Percentiles rank a stretch among this genome's conserved stretches.
These are phyloP conservation scores for Boletus sp. DNA, from an alignment of 1,284 basidiomycete genomes.

Conservation along the genomic window DNA sequence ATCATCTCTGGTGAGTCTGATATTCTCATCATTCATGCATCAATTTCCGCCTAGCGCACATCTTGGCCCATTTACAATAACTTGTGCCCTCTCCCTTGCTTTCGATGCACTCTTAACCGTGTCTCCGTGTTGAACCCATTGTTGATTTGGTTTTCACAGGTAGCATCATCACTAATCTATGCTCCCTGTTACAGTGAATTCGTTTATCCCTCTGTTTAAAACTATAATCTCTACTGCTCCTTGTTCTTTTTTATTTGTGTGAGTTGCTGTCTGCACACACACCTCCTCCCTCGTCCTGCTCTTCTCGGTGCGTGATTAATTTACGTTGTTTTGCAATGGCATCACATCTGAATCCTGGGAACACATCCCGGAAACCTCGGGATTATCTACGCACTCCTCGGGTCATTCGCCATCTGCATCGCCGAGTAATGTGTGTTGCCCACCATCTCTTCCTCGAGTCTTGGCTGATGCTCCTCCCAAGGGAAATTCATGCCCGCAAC, in stretches of 20 bases:
- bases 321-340: constrained; percentile 46
- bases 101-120: constrained; percentile 32
- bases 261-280: constrained; percentile 18
- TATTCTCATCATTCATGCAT: constrained; percentile 39
- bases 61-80: constrained; percentile 36
- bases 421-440: constrained; percentile 48
- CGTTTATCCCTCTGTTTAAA: constrained; percentile 34
- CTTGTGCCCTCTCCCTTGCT: constrained; percentile 10
- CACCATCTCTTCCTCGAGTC: constrained; percentile 3
- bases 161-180: constrained; percentile 26
- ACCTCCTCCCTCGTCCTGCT: constrained; percentile 19
- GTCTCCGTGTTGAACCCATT: constrained; percentile 31
- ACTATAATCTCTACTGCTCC: constrained; percentile 33
- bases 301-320: constrained; percentile 33
- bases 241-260: constrained; percentile 31
- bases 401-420: constrained; percentile 60
- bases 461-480: constrained; percentile 6
- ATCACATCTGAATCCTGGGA: constrained; percentile 43
- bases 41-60: constrained; percentile 34
- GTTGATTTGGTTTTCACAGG: constrained; percentile 19
- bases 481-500: constrained; percentile 45
- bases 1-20: constrained; percentile 38
- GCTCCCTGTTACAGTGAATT: constrained; percentile 35
- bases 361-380: constrained; percentile 64
- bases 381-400: constrained; percentile 61